phyloP scores from a whole-genome alignment of 768 basidiomycete genomes.

The Hydnomerulius pinastri region DNA sequence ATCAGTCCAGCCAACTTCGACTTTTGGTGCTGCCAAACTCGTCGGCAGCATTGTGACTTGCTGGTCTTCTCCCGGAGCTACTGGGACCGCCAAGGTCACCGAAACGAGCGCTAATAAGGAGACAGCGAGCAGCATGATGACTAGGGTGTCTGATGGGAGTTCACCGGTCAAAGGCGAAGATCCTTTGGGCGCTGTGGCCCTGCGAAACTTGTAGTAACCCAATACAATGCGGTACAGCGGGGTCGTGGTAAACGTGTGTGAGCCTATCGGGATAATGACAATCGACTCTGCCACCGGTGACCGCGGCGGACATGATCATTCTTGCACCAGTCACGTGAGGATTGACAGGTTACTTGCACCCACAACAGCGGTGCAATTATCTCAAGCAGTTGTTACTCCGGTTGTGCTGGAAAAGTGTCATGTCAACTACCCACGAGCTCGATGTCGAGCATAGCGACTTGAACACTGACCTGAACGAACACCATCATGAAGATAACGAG shows the following conservation, averaged over 20 bases:
- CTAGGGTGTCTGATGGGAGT: neutral
- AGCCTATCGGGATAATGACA: no score
- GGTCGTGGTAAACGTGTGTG: neutral
- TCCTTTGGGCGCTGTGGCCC: neutral
- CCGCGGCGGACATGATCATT: neutral
- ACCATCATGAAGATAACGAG: constrained; percentile 31
- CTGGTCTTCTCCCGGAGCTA: constrained; percentile 7
- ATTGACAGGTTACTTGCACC: neutral
- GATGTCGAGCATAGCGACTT: constrained; percentile 4
- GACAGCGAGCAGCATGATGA: constrained; percentile 16
- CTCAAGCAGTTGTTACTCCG: no score
- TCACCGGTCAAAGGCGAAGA: neutral
- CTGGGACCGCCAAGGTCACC: constrained; percentile 15
- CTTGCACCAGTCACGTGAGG: constrained; percentile 19
- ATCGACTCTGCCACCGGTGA: no score
- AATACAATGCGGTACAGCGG: neutral
- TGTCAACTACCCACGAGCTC: constrained; percentile 11
- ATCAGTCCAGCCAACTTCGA: constrained; percentile 54
- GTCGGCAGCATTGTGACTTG: constrained; percentile 13
- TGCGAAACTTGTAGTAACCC: constrained; percentile 2
- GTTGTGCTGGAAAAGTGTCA: constrained; percentile 5
- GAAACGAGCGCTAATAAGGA: constrained; percentile 13
- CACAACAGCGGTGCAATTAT: no score
- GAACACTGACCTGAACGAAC: constrained; percentile 2
- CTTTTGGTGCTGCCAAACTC: constrained; percentile 16